Evolutionary conservation across 495 filamentous ascomycete genomes (phyloP), one percentile per base, ranked within the genome.

Genomic region (Hypoxylon rickii): DNA sequence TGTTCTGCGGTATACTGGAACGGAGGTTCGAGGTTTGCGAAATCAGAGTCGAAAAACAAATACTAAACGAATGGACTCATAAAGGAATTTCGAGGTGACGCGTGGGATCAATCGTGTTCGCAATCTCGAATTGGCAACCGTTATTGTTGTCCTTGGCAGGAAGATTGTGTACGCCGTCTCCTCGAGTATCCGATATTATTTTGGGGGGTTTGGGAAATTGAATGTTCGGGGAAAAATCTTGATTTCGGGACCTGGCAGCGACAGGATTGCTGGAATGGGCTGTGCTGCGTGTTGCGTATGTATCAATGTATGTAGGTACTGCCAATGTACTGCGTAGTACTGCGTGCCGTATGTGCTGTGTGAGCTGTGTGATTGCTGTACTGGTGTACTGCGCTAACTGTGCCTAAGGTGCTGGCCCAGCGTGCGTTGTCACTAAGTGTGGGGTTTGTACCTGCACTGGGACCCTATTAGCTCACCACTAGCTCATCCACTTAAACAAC

Each of bases 401-500:
- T 29, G 24, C 24, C 24, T 29, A 4, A 29, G 24, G 24, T 39
- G 8, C 31, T 22, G 34, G 19, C 3, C 45, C 40, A 37, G 20
- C 43, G 59, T 63, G 59, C 33, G 59, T 58, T 63, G 59, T 57
- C 59, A 58, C 52, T 34, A 39, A 17, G 44, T 22, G 57, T 49
- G 53, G 58, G 52, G 52, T 47, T 37, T n/a, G 53, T 63, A 53
- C 49, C 59, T 63, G 59, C 40, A 49, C 59, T 45, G 53, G 49
- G 57, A 57, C 59, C 53, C 45, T 44, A 57, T 63, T 63, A 63
- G 59, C 32, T 51, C 44, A 48, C 42, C 31, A n/a, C n/a, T n/a
- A n/a, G n/a, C n/a, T n/a, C n/a, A n/a, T n/a, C n/a, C n/a, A n/a
- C n/a, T n/a, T n/a, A n/a, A n/a, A n/a, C n/a, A n/a, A n/a, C n/a